Base-by-base conservation (phyloP, 2,329 filamentous ascomycete species). In the Aspergillus sergii region DNA sequence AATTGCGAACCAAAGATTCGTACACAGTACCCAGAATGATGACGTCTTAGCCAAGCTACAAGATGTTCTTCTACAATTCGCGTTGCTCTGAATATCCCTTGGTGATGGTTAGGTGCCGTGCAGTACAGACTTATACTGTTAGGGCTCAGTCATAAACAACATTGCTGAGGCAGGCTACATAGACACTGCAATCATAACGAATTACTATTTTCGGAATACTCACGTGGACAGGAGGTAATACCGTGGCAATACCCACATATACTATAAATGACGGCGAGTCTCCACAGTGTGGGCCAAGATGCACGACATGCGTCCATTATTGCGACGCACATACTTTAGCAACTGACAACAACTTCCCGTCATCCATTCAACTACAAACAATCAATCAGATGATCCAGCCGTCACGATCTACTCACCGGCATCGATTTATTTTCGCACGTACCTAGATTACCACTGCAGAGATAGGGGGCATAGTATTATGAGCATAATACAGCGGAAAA, bases 281-380 rank as follows among this genome's bases (percentile, higher is more conserved):
- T 12, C 51, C 32, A 3, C 21, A 16, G 32, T 5, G 23, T 39
- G 51, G 19, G 51, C 7, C 51, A 21, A 39, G 21, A 26, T 28
- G 48, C 58, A 19, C 26, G 48, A 32, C 23, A 55, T 26, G 28
- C 4, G 6, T 12, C 19, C 14, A 23, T 19, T 45, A 60, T 45
- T 34, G 36, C 58, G 34, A 60, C 58, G 58, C 58, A 60, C 58
- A 46, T 34, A 8, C 28, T 43, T 41, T 16, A 34, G 19, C 26
- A 16, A 19, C 26, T 59, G 28, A 36, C 28, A 12, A 43, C 48
- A 46, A 54, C 58, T 54, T 54, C 46, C 43, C 58, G 32, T 46
- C 58, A 54, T 50, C 26, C 30, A 16, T 23, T 41, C 19, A 43
- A 53, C 28, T 36, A 3, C 32, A 36, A 54, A 19, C 50, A 34